Evolutionary conservation across 345 rosid genomes (phyloP).

Genomic region (Acer campestre): DNA sequence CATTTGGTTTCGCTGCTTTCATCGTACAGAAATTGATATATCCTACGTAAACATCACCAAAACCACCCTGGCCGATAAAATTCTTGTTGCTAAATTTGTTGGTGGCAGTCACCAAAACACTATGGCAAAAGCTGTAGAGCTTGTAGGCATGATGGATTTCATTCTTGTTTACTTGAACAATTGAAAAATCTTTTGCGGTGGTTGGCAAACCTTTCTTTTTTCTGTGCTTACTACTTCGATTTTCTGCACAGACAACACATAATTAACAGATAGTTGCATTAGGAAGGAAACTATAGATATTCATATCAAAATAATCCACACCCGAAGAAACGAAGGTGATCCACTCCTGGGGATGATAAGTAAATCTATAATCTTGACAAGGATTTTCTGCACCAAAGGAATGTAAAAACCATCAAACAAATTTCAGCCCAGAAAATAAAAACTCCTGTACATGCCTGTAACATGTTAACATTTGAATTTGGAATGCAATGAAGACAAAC

Average conservation of each 20-base stretch:
- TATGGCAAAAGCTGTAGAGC: constrained; percentile 28
- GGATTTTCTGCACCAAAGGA: constrained; percentile 11
- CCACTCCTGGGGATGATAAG: background rate
- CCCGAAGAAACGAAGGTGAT: background rate
- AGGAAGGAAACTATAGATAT: background rate
- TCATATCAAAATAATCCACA: background rate
- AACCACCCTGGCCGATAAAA: constrained; percentile 55
- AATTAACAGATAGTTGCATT: background rate
- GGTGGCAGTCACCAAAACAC: constrained; percentile 35
- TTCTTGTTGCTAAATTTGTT: constrained; percentile 35
- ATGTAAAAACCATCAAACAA: background rate
- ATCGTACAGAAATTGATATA: constrained; percentile 36
- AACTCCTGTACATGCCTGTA: background rate
- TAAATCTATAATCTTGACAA: background rate
- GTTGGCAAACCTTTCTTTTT: constrained; percentile 7
- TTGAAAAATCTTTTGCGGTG: constrained; percentile 15
- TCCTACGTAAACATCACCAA: constrained; percentile 49
- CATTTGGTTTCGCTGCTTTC: constrained; percentile 22
- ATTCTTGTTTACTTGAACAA: constrained; percentile 4
- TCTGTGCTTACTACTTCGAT: background rate
- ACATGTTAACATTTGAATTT: background rate
- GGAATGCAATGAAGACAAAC: constrained; percentile 14
- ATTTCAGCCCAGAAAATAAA: background rate
- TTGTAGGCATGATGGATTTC: constrained; percentile 18
- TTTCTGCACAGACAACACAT: constrained; percentile 5